phyloP scores from a whole-genome alignment of 257 asterid species.

The Vinca minor region DNA sequence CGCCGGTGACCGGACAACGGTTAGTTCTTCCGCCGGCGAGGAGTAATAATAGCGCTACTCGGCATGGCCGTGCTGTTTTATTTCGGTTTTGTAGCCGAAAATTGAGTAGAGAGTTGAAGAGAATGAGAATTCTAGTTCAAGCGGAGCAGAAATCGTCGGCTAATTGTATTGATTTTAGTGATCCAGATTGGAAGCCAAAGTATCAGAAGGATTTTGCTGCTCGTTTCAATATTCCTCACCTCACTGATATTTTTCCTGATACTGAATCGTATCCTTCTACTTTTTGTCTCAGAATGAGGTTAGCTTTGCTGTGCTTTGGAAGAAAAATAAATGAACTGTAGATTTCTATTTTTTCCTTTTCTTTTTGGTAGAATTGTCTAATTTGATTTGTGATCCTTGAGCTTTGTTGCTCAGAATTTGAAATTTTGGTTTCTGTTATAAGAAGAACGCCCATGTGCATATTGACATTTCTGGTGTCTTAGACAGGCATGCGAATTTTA shows the following conservation, averaged over 20 bases:
- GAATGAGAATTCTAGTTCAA: constrained; percentile 22
- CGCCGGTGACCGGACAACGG: constrained; percentile 45
- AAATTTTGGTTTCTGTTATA: not conserved
- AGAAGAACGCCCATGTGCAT: not conserved
- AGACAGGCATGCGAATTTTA: not conserved
- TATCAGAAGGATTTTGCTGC: constrained; percentile 57
- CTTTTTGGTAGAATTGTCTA: not conserved
- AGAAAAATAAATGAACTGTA: not conserved
- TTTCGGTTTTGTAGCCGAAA: constrained; percentile 5
- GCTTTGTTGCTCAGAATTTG: not conserved
- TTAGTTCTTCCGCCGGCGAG: constrained; percentile 23
- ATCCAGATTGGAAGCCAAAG: constrained; percentile 72
- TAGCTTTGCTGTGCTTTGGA: not conserved
- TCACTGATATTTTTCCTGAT: constrained; percentile 47
- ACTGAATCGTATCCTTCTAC: constrained; percentile 71
- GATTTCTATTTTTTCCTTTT: too few relatives aligned
- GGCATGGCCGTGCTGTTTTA: constrained; percentile 19
- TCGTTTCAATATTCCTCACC: constrained; percentile 65
- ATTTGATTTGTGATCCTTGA: constrained; percentile 1
- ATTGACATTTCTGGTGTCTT: not conserved
- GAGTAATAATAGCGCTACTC: constrained; percentile 2
- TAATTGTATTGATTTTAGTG: constrained; percentile 42
- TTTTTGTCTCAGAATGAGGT: constrained; percentile 83
- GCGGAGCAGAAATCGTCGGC: constrained; percentile 15
- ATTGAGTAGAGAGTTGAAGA: constrained; percentile 14